Percentiles rank a stretch among this genome's conserved stretches.
These are phyloP conservation scores for Botrytis porri DNA, from an alignment of 2,329 filamentous ascomycete genomes.

Conservation along the genomic window DNA sequence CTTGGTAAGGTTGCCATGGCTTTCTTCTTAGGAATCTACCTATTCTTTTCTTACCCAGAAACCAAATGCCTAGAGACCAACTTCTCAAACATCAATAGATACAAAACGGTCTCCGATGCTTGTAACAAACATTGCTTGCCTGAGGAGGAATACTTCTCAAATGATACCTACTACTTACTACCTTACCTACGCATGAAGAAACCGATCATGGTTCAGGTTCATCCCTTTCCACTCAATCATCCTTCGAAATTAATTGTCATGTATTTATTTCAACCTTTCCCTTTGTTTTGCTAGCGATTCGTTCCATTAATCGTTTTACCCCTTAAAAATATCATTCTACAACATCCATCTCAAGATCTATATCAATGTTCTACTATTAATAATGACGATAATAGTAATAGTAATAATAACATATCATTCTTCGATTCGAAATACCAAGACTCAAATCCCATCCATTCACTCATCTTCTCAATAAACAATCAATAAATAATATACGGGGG, in stretches of 20 bases:
- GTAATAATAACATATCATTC: not conserved
- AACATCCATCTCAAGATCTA: not conserved
- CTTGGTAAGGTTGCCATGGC: not conserved
- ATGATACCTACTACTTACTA: not conserved
- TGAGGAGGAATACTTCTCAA: not conserved
- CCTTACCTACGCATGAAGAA: conserved; percentile 4
- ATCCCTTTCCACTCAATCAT: not conserved
- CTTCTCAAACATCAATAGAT: not conserved
- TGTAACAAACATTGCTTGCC: not conserved
- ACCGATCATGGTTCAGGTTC: not conserved
- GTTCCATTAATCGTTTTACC: not conserved
- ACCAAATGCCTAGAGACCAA: too few species aligned
- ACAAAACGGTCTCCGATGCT: not conserved
- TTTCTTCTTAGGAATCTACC: not conserved
- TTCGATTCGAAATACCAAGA: not conserved
- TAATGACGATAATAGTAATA: not conserved
- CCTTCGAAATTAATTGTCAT: not conserved
- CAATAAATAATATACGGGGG: not conserved
- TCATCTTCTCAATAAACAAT: not conserved
- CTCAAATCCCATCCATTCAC: not conserved
- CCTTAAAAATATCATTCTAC: not conserved
- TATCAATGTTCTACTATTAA: not conserved
- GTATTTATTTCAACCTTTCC: not conserved
- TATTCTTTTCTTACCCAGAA: too few species aligned
- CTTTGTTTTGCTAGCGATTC: not conserved